Base-by-base conservation (phyloP, 2,329 filamentous ascomycete genomes). In the Plenodomus biglobosus region DNA sequence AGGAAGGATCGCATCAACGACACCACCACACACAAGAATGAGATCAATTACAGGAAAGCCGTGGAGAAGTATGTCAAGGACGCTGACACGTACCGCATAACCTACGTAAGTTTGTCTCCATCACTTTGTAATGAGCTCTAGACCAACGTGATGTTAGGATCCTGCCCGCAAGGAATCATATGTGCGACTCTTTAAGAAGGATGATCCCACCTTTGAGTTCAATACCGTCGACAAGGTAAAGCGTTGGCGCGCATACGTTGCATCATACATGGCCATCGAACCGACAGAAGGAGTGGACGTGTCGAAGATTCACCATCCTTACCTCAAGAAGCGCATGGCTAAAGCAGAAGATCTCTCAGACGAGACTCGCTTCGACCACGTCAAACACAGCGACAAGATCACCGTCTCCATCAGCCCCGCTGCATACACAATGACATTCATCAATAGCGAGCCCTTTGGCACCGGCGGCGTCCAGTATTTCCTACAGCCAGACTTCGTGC, bases 41-140 rank as follows among this genome's bases (percentile, higher is more conserved):
- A 97, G 76, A 90, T 95, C 51, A 89, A 87, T 64, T 90, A 92
- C 52, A 85, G 92, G 52, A 95, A 95, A 73, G 90, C 90, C 68
- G 91, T 94, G 1, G 91, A 96, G 73, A 94, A 94, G 73, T 85
- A 90, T 66, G 85, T 94, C 58, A 96, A 95, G 76, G 92, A 97
- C 56, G 88, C 87, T 15, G 92, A 97, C 64, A 83, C 95, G 55
- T 97, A 95, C 72, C 85, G 90, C 41, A 86, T 97, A 58, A 85
- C 86, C 68, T 97, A 87, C 79, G 92, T 96, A 85, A 81, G 90
- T 85, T 19, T 17, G 22, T 7, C 24, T 18, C 5, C 13, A n/a
- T 19, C 34, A 18, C 8, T 4, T 18, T 22, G 1, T 8, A 16
- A 24, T 20, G 1, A 11, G n/a, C 16, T 18, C 30, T 43, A 17